A percentile compares a stretch with the other conserved stretches of the same genome.
Evolutionary conservation across 192 early-diverging fungal genomes (phyloP).

Genomic region (Umbelopsis ramanniana): DNA sequence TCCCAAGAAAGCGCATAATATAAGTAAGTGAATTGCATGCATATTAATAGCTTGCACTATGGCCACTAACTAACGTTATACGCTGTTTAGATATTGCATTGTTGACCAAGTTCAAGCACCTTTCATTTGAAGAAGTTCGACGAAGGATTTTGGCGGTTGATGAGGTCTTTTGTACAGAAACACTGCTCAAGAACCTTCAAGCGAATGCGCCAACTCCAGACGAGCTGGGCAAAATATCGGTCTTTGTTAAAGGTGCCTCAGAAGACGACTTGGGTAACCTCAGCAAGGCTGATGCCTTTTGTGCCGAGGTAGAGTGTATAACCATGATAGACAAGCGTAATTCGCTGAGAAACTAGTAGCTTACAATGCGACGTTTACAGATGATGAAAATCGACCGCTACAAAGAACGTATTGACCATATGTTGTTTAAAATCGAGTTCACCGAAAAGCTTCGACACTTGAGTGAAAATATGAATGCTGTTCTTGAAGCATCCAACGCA

Average conservation of each 20-base stretch:
- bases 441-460: constrained; percentile 64
- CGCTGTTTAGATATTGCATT: constrained; percentile 34
- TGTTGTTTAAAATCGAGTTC: constrained; percentile 73
- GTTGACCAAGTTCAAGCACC: constrained; percentile 61
- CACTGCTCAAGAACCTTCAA: constrained; percentile 68
- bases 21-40: constrained; percentile 35
- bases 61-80: neutral
- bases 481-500: constrained; percentile 66
- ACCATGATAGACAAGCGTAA: too few relatives aligned
- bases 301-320: constrained; percentile 53
- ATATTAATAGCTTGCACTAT: too few relatives aligned
- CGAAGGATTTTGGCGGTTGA: constrained; percentile 71
- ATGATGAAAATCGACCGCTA: constrained; percentile 79
- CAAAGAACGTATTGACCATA: constrained; percentile 74
- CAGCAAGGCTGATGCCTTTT: constrained; percentile 74
- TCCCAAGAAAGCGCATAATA: constrained; percentile 71
- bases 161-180: constrained; percentile 65
- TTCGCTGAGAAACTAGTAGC: too few relatives aligned
- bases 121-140: constrained; percentile 71
- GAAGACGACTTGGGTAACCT: constrained; percentile 64
- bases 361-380: constrained; percentile 24
- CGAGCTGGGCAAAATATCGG: constrained; percentile 73
- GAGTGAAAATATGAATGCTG: constrained; percentile 61
- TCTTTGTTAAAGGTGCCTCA: constrained; percentile 64
- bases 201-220: constrained; percentile 72